Base-by-base conservation (phyloP, 2,329 filamentous ascomycete species). In the Alternaria dauci region DNA sequence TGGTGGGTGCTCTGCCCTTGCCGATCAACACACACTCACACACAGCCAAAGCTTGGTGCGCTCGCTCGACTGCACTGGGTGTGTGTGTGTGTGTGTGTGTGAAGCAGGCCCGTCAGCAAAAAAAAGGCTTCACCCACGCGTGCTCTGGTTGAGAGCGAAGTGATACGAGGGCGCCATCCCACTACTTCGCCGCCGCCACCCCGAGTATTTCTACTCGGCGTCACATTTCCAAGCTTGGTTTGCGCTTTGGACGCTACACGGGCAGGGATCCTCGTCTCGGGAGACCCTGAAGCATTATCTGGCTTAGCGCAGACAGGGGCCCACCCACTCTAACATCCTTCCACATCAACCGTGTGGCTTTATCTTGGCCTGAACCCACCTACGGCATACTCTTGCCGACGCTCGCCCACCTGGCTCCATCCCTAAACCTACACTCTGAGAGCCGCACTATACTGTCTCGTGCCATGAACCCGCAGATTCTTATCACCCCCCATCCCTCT, bases 401-500 rank as follows among this genome's bases (percentile, higher is more conserved):
- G 39, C 53, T 60, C 58, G 58, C 58, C 53, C 58, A 60, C 58
- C 58, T 52, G 58, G 54, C 54, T 61, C 47, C 48, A 32, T 62
- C 65, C 57, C 56, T 55, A 66, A 59, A 58, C 61, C 44, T 63
- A 66, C 57, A 52, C 52, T 52, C 52, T 58, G 59, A 64, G 61
- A 67, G 61, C 62, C 66, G 56, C 62, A 63, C 57, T 28, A 26
- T 26, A 52, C 41, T 52, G 72, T 69, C 68, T 69, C 66, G 53
- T 60, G 52, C 43, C 61, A 66, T 60, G 58, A 57, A 57, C 47
- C 65, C 66, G 44, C 63, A 70, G 25, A 58, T 66, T 55, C 55
- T 63, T 53, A 65, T 72, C 57, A 62, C 66, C 25, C 69, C 72
- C 52, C 73, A 75, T 58, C 74, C 75, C 55, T 51, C 67, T 52